Percentiles rank a stretch among this genome's conserved stretches.
Conservation (phyloP, 2,329 filamentous ascomycete genomes). For the Elsinoe batatas region DNA sequence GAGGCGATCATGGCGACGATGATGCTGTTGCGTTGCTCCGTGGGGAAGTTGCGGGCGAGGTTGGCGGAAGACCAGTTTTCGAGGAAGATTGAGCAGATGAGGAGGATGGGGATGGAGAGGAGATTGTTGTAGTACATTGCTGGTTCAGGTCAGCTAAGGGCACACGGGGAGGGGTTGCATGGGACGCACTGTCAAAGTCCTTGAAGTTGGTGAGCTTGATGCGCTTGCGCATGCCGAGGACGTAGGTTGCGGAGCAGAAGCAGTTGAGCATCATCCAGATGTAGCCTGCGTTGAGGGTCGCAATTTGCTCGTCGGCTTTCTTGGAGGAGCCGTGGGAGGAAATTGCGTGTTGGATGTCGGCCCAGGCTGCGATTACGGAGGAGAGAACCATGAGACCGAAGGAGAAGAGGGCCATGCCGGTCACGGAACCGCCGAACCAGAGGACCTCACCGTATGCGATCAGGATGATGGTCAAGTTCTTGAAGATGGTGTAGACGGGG, state of each 20-base stretch:
- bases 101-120: constrained; percentile 83
- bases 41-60: constrained; percentile 77
- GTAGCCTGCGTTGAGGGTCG: constrained; percentile 88
- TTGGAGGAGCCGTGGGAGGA: constrained; percentile 27
- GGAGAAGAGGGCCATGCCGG: constrained; percentile 75
- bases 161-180: neutral
- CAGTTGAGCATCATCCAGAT: constrained; percentile 98
- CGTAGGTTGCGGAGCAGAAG: constrained; percentile 81
- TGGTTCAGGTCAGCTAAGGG: constrained; percentile 33
- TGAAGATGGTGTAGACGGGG: constrained; percentile 98
- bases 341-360: constrained; percentile 82
- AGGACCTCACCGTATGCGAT: constrained; percentile 97
- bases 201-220: constrained; percentile 99
- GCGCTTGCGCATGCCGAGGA: constrained; percentile 91
- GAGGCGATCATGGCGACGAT: constrained; percentile 88
- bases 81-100: constrained; percentile 67
- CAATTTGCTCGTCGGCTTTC: constrained; percentile 61
- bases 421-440: constrained; percentile 93
- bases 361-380: constrained; percentile 91
- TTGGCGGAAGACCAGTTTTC: constrained; percentile 92
- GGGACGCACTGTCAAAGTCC: constrained; percentile 88
- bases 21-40: constrained; percentile 66
- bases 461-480: constrained; percentile 97
- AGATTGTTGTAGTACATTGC: constrained; percentile 99
- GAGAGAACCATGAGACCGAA: constrained; percentile 96